Evolutionary conservation across 495 filamentous ascomycete genomes (phyloP).

Genomic region (Penicillium lividum): DNA sequence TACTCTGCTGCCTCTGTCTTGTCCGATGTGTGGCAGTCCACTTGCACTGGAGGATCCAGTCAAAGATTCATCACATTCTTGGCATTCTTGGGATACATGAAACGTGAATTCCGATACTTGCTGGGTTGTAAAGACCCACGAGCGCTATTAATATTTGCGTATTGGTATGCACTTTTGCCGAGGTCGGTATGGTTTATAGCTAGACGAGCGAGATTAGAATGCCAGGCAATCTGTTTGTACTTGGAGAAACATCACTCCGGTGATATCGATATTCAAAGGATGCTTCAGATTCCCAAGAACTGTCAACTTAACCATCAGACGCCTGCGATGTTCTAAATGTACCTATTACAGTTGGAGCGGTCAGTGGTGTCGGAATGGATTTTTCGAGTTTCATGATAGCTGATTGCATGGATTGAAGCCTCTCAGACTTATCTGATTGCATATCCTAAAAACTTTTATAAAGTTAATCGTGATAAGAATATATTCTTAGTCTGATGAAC

Average conservation of each 20-base stretch:
- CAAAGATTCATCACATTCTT: constrained; percentile 23
- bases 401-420: not conserved
- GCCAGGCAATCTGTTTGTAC: constrained; percentile 43
- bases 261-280: constrained; percentile 14
- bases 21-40: constrained; percentile 14
- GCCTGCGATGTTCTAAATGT: not conserved
- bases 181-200: constrained; percentile 36
- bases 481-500: too few species aligned
- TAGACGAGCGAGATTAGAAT: constrained; percentile 36
- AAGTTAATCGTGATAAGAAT: too few species aligned
- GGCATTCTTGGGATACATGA: constrained; percentile 24
- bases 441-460: too few species aligned
- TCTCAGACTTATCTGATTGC: too few species aligned
- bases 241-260: constrained; percentile 20
- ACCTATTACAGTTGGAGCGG: not conserved
- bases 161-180: constrained; percentile 38
- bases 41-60: constrained; percentile 11
- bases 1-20: constrained; percentile 31
- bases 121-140: constrained; percentile 38
- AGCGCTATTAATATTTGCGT: constrained; percentile 38
- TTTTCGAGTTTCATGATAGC: too few species aligned
- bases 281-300: constrained; percentile 10
- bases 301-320: not conserved
- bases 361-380: too few species aligned
- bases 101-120: constrained; percentile 14